Evolutionary conservation across 306 rosid genomes (phyloP).

Genomic region (Rubus parviflorus): DNA sequence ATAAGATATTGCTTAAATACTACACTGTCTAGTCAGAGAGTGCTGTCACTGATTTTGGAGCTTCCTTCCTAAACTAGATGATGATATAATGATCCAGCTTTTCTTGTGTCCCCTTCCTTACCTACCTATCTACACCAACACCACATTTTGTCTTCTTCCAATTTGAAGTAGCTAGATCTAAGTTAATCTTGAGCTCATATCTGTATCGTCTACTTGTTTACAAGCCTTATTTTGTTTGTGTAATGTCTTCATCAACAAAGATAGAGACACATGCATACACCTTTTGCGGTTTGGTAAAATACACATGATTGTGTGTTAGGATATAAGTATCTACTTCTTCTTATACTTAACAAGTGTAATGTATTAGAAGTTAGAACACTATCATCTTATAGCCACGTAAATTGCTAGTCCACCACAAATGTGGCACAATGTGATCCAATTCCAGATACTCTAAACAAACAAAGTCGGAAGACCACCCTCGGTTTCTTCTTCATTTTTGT

Average conservation of each 20-base stretch:
- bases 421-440: conserved; percentile 15
- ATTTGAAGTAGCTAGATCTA: neutral
- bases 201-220: neutral
- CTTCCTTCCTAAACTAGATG: neutral
- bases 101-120: neutral
- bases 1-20: neutral
- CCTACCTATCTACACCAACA: neutral
- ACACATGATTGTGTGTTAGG: neutral
- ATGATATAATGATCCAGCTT: neutral
- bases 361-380: neutral
- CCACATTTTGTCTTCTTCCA: conserved; percentile 10
- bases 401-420: conserved; percentile 14
- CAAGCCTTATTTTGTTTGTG: neutral
- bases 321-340: neutral
- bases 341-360: neutral
- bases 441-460: neutral
- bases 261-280: neutral
- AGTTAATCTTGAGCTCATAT: neutral
- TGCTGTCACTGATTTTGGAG: conserved; percentile 6
- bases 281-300: neutral
- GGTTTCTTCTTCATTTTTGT: neutral
- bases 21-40: conserved; percentile 1
- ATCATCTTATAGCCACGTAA: conserved; percentile 2
- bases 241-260: neutral
- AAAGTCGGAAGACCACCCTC: neutral